Evolutionary conservation across 2,329 filamentous ascomycete genomes (phyloP).

Genomic region (Pseudonectria buxi): DNA sequence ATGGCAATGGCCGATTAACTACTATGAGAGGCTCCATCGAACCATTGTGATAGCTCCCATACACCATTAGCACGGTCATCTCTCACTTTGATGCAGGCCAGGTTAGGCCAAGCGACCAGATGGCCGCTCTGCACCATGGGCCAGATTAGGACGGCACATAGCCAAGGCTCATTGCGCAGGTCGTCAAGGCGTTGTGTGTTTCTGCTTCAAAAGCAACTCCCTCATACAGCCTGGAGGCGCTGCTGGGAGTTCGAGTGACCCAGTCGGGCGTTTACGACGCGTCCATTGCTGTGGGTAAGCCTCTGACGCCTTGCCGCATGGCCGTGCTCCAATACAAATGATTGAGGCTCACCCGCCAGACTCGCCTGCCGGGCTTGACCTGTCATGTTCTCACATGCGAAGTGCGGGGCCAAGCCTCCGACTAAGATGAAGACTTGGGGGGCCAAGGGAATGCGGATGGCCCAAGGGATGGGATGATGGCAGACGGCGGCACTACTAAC

Average conservation of each 20-base stretch:
- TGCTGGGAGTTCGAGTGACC: conserved; percentile 3
- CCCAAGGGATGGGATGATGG: no score
- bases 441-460: no score
- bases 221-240: not conserved
- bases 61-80: conserved; percentile 4
- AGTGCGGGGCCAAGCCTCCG: no score
- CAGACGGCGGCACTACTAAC: no score
- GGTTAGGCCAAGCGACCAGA: conserved; percentile 5
- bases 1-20: no score
- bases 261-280: conserved; percentile 13
- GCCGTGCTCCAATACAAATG: not conserved
- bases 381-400: no score
- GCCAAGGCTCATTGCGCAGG: conserved; percentile 7
- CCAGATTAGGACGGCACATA: conserved; percentile 12
- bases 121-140: conserved; percentile 14
- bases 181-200: no score
- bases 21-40: no score
- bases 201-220: not conserved
- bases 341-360: no score
- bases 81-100: conserved; percentile 7
- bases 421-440: no score
- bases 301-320: conserved; percentile 13
- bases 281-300: conserved; percentile 7
- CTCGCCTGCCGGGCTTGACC: no score
- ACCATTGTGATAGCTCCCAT: not conserved